phyloP scores from a whole-genome alignment of 2,329 filamentous ascomycete species.

The Mycosphaerella arachidis region DNA sequence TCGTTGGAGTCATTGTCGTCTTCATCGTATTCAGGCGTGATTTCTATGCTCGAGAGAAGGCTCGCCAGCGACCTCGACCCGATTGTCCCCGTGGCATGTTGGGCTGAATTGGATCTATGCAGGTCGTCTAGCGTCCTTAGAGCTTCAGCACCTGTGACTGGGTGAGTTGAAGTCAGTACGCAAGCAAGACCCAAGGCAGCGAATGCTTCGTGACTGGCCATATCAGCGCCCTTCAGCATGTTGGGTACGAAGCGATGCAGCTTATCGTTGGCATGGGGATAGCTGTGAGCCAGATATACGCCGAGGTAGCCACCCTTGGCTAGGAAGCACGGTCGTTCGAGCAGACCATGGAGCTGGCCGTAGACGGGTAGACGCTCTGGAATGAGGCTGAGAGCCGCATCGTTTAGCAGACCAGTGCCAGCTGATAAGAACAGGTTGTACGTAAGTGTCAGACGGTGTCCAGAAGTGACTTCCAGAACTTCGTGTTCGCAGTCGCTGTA shows the following conservation, averaged over 20 bases:
- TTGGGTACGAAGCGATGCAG: conserved; percentile 17
- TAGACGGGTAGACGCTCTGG: conserved; percentile 34
- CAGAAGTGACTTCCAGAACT: conserved; percentile 46
- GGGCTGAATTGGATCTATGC: not conserved
- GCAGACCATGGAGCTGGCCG: not conserved
- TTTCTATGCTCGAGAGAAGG: not conserved
- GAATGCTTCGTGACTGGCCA: conserved; percentile 22
- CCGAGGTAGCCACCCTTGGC: conserved; percentile 18
- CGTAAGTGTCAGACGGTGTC: conserved; percentile 55
- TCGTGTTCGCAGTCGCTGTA: conserved; percentile 53
- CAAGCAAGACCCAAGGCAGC: conserved; percentile 8
- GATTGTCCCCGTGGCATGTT: not conserved
- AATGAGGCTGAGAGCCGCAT: conserved; percentile 27
- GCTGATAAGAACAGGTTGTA: conserved; percentile 53
- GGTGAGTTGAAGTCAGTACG: not conserved
- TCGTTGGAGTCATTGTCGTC: not conserved
- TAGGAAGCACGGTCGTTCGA: conserved; percentile 34
- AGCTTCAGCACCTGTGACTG: not conserved
- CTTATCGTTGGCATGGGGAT: conserved; percentile 21
- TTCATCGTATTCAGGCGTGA: not conserved
- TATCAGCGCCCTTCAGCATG: conserved; percentile 27
- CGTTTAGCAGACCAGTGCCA: conserved; percentile 32
- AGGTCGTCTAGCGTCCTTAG: not conserved
- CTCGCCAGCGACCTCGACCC: not conserved
- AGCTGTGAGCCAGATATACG: conserved; percentile 22